These are phyloP conservation scores for Fusarium circinatum DNA, from an alignment of 2,329 filamentous ascomycete species.

Conservation along the genomic window DNA sequence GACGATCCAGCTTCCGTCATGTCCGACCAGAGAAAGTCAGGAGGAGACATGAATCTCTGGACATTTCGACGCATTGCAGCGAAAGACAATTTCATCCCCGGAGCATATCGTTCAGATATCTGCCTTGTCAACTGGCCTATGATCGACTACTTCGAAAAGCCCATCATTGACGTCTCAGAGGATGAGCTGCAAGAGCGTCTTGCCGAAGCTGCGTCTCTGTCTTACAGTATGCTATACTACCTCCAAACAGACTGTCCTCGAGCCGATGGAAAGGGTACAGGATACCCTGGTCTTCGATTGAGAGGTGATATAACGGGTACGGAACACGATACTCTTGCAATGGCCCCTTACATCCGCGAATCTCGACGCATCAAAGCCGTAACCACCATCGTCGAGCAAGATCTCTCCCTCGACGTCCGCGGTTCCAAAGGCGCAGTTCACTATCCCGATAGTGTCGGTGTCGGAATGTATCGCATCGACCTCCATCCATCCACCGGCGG, in stretches of 20 bases:
- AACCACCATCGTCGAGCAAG: slow-evolving; percentile 41
- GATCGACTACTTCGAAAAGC: slow-evolving; percentile 46
- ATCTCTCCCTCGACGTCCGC: slow-evolving; percentile 38
- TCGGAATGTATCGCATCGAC: slow-evolving; percentile 46
- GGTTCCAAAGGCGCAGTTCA: slow-evolving; percentile 35
- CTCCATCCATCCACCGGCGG: slow-evolving; percentile 44
- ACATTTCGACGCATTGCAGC: slow-evolving; percentile 43
- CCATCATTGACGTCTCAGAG: slow-evolving; percentile 42
- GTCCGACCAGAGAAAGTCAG: slow-evolving; percentile 41
- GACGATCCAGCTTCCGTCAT: slow-evolving; percentile 39
- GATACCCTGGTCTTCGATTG: slow-evolving; percentile 41
- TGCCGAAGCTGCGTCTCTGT: slow-evolving; percentile 33
- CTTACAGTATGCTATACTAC: slow-evolving; percentile 45
- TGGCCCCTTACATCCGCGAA: slow-evolving; percentile 45
- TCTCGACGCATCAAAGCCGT: slow-evolving; percentile 42
- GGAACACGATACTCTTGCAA: slow-evolving; percentile 42
- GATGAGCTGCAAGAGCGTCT: slow-evolving; percentile 30
- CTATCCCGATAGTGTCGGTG: slow-evolving; percentile 43
- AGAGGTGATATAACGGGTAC: slow-evolving; percentile 44
- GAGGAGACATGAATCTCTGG: slow-evolving; percentile 46
- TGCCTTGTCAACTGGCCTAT: slow-evolving; percentile 47
- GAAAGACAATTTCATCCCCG: slow-evolving; percentile 33
- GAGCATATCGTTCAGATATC: slow-evolving; percentile 40
- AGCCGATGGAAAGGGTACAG: slow-evolving; percentile 38
- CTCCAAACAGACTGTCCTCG: slow-evolving; percentile 43